Evolutionary conservation across 1,139 yeast species (phyloP).

Genomic region (Geotrichum australiense): DNA sequence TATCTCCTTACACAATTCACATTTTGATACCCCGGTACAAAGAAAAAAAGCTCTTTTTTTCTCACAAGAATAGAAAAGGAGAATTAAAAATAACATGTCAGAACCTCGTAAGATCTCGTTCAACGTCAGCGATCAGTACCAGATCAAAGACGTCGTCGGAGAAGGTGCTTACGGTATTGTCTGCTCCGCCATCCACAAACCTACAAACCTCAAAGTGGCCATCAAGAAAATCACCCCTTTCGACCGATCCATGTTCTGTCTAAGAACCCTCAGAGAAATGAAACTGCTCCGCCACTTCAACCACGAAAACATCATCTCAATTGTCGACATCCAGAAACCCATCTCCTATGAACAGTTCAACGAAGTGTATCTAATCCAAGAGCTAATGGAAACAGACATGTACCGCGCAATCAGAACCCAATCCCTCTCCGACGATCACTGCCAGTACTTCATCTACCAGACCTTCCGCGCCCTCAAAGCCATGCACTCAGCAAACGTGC

Average conservation of each 20-base stretch:
- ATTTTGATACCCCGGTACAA: too few relatives aligned
- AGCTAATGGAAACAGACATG: conserved; percentile 92
- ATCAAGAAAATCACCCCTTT: conserved; percentile 93
- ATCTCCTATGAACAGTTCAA: conserved; percentile 62
- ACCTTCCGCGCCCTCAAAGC: conserved; percentile 83
- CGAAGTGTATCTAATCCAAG: conserved; percentile 90
- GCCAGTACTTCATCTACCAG: conserved; percentile 89
- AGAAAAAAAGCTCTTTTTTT: too few relatives aligned
- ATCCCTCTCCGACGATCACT: conserved; percentile 78
- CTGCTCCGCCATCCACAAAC: conserved; percentile 77
- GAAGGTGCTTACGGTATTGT: conserved; percentile 99
- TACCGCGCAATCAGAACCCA: conserved; percentile 88
- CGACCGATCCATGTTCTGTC: conserved; percentile 84
- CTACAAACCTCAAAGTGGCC: conserved; percentile 86
- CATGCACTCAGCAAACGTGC: conserved; percentile 83
- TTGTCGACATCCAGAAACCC: conserved; percentile 88
- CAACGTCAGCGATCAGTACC: conserved; percentile 83
- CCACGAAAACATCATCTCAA: conserved; percentile 88
- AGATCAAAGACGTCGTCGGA: conserved; percentile 78
- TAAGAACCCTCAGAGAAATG: conserved; percentile 83
- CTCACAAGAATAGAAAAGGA: too few relatives aligned
- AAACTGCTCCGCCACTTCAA: conserved; percentile 79
- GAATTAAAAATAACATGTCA: too few relatives aligned
- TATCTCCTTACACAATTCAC: too few relatives aligned
- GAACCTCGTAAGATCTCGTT: conserved; percentile 53